A percentile compares a stretch with the other conserved stretches of the same genome.
Evolutionary conservation across 1,284 basidiomycete species (phyloP).

Genomic region (Omphalotus olearius): DNA sequence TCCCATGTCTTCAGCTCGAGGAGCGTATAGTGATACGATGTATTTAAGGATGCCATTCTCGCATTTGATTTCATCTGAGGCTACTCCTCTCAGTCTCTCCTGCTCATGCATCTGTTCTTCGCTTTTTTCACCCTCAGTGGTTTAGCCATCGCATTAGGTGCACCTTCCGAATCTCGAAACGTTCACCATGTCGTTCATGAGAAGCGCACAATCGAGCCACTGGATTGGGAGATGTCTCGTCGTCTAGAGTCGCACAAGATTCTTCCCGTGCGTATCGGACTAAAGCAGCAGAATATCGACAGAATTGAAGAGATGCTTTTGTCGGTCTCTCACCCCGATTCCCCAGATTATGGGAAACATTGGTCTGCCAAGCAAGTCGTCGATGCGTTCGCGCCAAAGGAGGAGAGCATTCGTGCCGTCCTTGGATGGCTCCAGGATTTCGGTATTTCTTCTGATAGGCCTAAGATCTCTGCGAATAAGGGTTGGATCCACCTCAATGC

Average conservation of each 20-base stretch:
- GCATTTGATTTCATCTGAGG: no score
- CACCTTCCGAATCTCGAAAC: slow-evolving; percentile 2
- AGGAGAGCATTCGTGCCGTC: slow-evolving; percentile 5
- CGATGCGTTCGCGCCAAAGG: slow-evolving; percentile 31
- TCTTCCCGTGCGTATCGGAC: slow-evolving; percentile 42
- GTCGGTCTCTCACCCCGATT: slow-evolving; percentile 42
- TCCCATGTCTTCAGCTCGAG: no score
- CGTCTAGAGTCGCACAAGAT: slow-evolving; percentile 28
- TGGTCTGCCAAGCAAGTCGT: slow-evolving; percentile 30
- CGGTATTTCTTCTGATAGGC: slow-evolving; percentile 34
- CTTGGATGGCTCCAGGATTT: slow-evolving; percentile 34
- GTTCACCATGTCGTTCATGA: slow-evolving; percentile 35
- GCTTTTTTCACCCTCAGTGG: slow-evolving; percentile 5
- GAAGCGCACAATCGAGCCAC: slow-evolving; percentile 30
- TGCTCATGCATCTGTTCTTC: neutral
- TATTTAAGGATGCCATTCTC: no score
- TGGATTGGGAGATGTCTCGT: slow-evolving; percentile 29
- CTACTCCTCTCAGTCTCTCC: neutral
- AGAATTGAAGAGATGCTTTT: slow-evolving; percentile 38
- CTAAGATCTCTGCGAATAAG: slow-evolving; percentile 33
- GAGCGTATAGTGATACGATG: no score
- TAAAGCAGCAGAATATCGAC: slow-evolving; percentile 41
- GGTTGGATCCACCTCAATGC: slow-evolving; percentile 45
- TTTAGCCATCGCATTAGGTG: neutral
- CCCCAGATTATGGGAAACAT: slow-evolving; percentile 30